These are phyloP conservation scores for Trichosporon sp. DNA, from an alignment of 1,284 basidiomycete genomes.

Conservation along the genomic window DNA sequence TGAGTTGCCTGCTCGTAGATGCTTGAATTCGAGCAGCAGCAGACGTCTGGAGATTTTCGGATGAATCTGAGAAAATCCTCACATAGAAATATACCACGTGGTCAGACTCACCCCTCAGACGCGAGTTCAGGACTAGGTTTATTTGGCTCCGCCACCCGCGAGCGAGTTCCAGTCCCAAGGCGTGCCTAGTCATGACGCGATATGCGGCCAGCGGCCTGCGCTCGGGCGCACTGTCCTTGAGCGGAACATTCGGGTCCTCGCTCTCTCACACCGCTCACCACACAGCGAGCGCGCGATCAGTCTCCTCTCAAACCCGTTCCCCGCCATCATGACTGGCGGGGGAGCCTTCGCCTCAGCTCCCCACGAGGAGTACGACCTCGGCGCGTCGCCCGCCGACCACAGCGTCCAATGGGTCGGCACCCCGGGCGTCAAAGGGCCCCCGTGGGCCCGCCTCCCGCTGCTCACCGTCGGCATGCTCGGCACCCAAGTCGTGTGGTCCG, in stretches of 20 bases:
- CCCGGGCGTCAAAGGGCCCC: constrained; percentile 59
- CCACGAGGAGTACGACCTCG: constrained; percentile 39
- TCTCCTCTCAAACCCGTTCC: background rate
- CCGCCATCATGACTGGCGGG: constrained; percentile 35
- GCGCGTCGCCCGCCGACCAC: constrained; percentile 21
- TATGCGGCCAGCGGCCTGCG: background rate
- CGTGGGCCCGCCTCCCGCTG: constrained; percentile 62
- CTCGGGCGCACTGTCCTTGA: background rate
- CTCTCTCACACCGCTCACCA: background rate
- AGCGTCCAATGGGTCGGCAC: constrained; percentile 56
- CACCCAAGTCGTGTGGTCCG: constrained; percentile 80
- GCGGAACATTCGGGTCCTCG: background rate
- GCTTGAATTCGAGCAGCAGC: background rate
- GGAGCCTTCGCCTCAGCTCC: constrained; percentile 27
- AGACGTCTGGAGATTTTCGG: background rate
- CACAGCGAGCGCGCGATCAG: background rate
- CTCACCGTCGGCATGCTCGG: constrained; percentile 74
- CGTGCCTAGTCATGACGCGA: background rate
- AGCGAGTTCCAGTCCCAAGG: background rate
- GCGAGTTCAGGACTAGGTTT: background rate
- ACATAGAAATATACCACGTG: background rate
- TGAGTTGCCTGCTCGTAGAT: background rate
- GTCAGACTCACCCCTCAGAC: background rate
- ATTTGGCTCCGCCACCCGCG: background rate
- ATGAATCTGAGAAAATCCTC: background rate